Conservation (phyloP, 306 rosid species). For the Sindora glabra region DNA sequence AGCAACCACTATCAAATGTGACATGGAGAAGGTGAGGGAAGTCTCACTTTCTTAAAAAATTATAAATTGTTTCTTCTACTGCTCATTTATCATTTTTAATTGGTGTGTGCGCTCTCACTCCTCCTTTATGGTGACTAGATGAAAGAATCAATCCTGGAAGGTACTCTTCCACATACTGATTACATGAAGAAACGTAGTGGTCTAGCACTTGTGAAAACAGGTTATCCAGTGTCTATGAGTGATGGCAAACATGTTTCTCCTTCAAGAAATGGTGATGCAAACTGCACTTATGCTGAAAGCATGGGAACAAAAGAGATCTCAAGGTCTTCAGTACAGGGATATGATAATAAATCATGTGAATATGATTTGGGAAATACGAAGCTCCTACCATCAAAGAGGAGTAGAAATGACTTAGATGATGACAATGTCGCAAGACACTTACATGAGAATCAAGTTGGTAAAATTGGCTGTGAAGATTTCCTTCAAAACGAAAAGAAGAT, state of each 20-base stretch:
- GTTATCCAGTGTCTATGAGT: constrained; percentile 3
- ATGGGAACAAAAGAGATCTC: constrained; percentile 22
- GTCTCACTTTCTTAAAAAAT: neutral
- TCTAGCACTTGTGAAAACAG: constrained; percentile 22
- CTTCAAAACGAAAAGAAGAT: constrained; percentile 28
- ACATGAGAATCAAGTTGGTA: constrained; percentile 8
- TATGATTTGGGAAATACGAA: constrained; percentile 2
- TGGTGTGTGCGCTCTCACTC: neutral
- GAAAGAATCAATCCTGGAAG: constrained; percentile 55
- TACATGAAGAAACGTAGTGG: too few species aligned
- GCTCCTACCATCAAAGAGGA: constrained; percentile 34
- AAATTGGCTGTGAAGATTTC: constrained; percentile 19
- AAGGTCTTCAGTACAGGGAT: constrained; percentile 10
- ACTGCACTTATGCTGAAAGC: constrained; percentile 18
- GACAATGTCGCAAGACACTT: constrained; percentile 9
- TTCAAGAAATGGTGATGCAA: constrained; percentile 8
- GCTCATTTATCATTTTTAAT: constrained; percentile 2
- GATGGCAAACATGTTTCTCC: constrained; percentile 14
- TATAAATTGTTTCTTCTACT: neutral
- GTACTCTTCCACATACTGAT: too few species aligned
- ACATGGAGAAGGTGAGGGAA: constrained; percentile 50
- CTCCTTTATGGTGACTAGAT: constrained; percentile 36
- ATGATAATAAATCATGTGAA: constrained; percentile 17
- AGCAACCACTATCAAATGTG: constrained; percentile 36
- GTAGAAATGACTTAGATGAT: constrained; percentile 7